phyloP scores from a whole-genome alignment of 31 red algal genomes.

The Odonthalia washingtoniensis region DNA sequence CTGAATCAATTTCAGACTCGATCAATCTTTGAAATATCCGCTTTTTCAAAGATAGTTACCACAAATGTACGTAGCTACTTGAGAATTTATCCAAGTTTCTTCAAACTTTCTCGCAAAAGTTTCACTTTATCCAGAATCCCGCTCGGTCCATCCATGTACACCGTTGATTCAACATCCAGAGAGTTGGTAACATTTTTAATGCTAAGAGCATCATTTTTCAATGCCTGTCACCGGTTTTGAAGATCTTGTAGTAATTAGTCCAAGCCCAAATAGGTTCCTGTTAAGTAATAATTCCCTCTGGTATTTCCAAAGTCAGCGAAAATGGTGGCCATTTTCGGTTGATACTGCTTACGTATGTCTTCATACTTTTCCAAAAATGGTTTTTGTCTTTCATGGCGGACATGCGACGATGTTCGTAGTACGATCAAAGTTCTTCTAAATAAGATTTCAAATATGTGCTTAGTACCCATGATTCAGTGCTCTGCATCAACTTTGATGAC shows the following conservation, averaged over 20 bases:
- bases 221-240: conserved; percentile 50
- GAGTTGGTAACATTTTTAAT: too few species aligned
- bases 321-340: conserved; percentile 32
- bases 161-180: too few species aligned
- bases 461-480: conserved; percentile 69
- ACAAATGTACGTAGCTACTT: conserved; percentile 25
- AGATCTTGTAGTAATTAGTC: conserved; percentile 54
- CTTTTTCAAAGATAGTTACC: conserved; percentile 29
- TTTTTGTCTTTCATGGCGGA: conserved; percentile 40
- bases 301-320: conserved; percentile 66
- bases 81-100: conserved; percentile 40
- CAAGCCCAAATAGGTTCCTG: conserved; percentile 41
- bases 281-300: conserved; percentile 36
- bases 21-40: conserved; percentile 23
- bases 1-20: too few species aligned
- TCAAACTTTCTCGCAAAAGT: conserved; percentile 50
- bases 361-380: conserved; percentile 52
- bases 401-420: conserved; percentile 51
- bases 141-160: conserved; percentile 32
- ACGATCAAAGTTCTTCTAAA: conserved; percentile 37
- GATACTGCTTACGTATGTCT: conserved; percentile 33
- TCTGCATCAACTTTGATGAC: conserved; percentile 31
- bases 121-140: conserved; percentile 59
- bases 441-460: conserved; percentile 47
- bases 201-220: too few species aligned